Percentiles rank a stretch among this genome's conserved stretches.
Conservation (phyloP, 2,329 filamentous ascomycete species). For the Sporothrix protearum region DNA sequence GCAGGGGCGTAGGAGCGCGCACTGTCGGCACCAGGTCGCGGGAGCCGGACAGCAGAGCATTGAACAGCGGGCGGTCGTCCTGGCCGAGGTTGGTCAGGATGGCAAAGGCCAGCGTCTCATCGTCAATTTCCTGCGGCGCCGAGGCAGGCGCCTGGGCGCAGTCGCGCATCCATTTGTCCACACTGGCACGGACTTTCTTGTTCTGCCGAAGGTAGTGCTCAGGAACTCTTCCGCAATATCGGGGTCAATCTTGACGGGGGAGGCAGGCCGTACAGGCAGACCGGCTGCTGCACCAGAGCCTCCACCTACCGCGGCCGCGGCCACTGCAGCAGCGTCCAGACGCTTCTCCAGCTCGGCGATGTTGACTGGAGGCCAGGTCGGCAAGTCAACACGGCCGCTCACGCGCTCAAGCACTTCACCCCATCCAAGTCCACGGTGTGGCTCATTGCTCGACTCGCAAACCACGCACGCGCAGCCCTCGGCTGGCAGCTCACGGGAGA, state of each 20-base stretch:
- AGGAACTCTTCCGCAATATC: constrained; percentile 89
- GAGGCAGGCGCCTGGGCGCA: constrained; percentile 71
- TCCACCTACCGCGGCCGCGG: constrained; percentile 25
- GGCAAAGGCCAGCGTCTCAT: constrained; percentile 89
- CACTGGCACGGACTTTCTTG: constrained; percentile 85
- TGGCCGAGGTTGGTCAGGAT: constrained; percentile 82
- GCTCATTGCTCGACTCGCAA: constrained; percentile 62
- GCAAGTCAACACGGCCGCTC: constrained; percentile 80
- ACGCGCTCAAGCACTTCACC: constrained; percentile 93
- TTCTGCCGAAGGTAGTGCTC: constrained; percentile 90
- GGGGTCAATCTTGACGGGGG: constrained; percentile 75
- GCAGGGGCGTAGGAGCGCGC: constrained; percentile 66
- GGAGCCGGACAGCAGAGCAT: constrained; percentile 66
- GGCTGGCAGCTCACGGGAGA: constrained; percentile 83
- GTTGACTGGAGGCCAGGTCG: constrained; percentile 83
- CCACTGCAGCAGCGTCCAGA: constrained; percentile 50
- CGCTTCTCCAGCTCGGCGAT: constrained; percentile 60
- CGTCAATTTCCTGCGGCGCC: constrained; percentile 83
- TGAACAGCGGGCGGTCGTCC: constrained; percentile 75
- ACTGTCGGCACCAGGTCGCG: constrained; percentile 53
- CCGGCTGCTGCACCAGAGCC: constrained; percentile 20
- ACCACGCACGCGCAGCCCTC: constrained; percentile 84
- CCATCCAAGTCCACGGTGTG: constrained; percentile 78
- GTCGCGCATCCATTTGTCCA: constrained; percentile 83
- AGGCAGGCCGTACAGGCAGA: constrained; percentile 53